Evolutionary conservation across 2,329 filamentous ascomycete species (phyloP), one percentile per base, ranked within the genome.

Genomic region (Pseudohalonectria lignicola): DNA sequence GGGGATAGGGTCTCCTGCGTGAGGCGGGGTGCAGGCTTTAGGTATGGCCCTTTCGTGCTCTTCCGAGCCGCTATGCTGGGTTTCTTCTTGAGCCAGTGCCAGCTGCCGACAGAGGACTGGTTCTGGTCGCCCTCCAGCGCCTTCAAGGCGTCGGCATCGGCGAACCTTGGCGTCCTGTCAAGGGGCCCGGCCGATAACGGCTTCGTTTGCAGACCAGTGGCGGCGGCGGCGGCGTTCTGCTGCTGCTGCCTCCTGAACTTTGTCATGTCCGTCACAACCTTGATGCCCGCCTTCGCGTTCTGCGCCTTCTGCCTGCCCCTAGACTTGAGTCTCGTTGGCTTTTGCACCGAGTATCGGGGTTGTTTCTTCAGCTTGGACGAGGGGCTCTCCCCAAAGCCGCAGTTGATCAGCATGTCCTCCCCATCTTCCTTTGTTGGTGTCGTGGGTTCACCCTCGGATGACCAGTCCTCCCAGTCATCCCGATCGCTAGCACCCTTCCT

Each of bases 261-360:
- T 43, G 74, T 63, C 63, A 85, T 79, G 51, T 79, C 79, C 2
- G 82, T 87, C 45, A 85, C 76, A 16, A 86, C 55, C 45, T 66
- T 79, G 50, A 84, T 82, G 11, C 77, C 77, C 8, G 72, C 73
- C 56, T 70, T 67, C 40, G 68, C 65, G 53, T 79, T 74, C 51
- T 78, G 66, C 17, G 67, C 66, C 49, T 73, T 74, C 49, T 82
- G 76, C 37, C 76, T 66, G 21, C 70, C 67, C 39, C 69, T 69
- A 4, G 78, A 82, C 51, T 69, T 79, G 17, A 71, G 53, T 8
- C 71, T 61, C 32, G 54, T 57, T 21, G 68, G 50, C 39, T 57
- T 67, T 20, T 60, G 56, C 3, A 55, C 50, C 1, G 67, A 65
- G 19, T 56, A 46, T 15, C 49, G 49, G n/a, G n/a, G n/a, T n/a